Evolutionary conservation across 345 rosid species (phyloP), one percentile per base, ranked within the genome.

Genomic region (Salix caprea): DNA sequence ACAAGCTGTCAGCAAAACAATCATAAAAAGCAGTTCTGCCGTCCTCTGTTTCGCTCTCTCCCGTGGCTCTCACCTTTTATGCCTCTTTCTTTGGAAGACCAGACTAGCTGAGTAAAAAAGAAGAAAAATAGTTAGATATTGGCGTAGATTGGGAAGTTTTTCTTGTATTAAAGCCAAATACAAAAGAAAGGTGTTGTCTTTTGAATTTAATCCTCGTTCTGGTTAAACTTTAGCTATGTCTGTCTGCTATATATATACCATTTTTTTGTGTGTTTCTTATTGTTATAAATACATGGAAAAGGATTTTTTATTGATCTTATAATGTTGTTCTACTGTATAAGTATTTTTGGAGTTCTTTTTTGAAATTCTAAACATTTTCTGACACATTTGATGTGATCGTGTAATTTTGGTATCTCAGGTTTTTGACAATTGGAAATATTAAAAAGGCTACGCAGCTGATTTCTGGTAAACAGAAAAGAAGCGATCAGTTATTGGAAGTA

Each of bases 391-490:
- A 58, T 58, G 7, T 26, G 52, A 21, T 58, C 40, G 46, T 40
- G 14, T 60, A 15, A 56, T 26, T 81, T 54, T 77, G 72, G 67
- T 70, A 71, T 69, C 88, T 89, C 90, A 96, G 99, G 60, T 74
- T 86, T 86, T 75, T 96, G 85, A 79, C 76, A 19, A 67, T 83
- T 78, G 84, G 80, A 68, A 83, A 78, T 48, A 48, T 90, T 79
- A 84, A 79, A 74, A 86, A 84, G 82, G 78, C 61, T 75, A 80
- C 48, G 3, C 65, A 66, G 44, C 85, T 86, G 19, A 46, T 89
- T 26, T 21, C 82, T 72, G 60, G 79, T 28, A 82, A 72, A 32
- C 86, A 73, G 64, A 82, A 75, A 30, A 77, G 69, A 15, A 78
- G 50, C 44, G 70, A 6, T 58, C 62, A 1, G 23, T 58, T 58